These are phyloP conservation scores for Astragalus membranaceus DNA, from an alignment of 306 rosid genomes.

Conservation along the genomic window DNA sequence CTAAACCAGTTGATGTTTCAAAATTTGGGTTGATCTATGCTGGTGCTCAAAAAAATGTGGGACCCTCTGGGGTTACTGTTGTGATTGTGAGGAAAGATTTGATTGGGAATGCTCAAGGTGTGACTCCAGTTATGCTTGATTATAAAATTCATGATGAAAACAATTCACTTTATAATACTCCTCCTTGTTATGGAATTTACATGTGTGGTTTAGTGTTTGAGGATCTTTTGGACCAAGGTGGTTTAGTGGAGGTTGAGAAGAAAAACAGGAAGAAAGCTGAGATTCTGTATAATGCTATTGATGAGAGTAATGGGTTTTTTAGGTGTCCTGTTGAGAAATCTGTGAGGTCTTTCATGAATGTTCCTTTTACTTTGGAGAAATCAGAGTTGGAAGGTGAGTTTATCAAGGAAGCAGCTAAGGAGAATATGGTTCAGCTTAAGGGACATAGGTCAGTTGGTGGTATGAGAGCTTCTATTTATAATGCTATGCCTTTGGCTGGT, in stretches of 20 bases:
- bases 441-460: constrained; percentile 98
- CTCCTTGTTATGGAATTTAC: constrained; percentile 88
- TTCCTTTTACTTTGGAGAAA: constrained; percentile 87
- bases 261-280: constrained; percentile 78
- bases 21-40: constrained; percentile 83
- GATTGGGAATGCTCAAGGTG: constrained; percentile 65
- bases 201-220: constrained; percentile 95
- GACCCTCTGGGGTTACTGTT: constrained; percentile 92
- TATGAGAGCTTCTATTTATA: constrained; percentile 91
- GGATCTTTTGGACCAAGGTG: constrained; percentile 83
- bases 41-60: constrained; percentile 95
- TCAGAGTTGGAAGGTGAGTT: constrained; percentile 81
- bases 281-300: constrained; percentile 60
- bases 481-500: constrained; percentile 98
- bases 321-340: constrained; percentile 80
- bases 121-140: constrained; percentile 87
- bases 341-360: constrained; percentile 94
- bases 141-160: constrained; percentile 81
- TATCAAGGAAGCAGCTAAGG: constrained; percentile 85
- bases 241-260: constrained; percentile 81
- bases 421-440: constrained; percentile 92
- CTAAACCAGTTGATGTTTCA: constrained; percentile 86
- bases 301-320: constrained; percentile 74
- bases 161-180: constrained; percentile 83
- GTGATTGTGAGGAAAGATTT: constrained; percentile 81